Percentiles rank a stretch among this genome's conserved stretches.
Conservation (phyloP, 345 rosid species). For the Aegle marmelos region DNA sequence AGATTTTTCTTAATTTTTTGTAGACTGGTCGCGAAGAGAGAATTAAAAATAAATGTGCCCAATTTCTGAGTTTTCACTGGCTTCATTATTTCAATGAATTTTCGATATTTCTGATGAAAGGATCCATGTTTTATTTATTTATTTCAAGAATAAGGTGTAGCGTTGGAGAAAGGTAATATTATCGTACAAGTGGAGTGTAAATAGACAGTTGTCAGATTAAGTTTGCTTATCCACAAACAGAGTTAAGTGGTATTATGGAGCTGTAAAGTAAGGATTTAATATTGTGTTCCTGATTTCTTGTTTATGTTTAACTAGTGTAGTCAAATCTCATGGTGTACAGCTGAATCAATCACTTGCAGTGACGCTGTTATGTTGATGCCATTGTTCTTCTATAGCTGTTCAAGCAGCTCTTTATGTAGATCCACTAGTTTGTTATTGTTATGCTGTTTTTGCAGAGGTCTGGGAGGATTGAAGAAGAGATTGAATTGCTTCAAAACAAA, state of each 20-base stretch:
- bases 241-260: neutral
- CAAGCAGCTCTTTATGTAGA: neutral
- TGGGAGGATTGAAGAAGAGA: conserved; percentile 79
- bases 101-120: neutral
- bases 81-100: neutral
- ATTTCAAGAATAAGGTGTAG: neutral
- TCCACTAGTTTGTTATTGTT: neutral
- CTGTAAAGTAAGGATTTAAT: neutral
- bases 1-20: neutral
- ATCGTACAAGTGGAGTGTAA: neutral
- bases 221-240: neutral
- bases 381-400: neutral
- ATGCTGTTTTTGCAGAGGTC: conserved; percentile 48
- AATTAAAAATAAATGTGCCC: neutral
- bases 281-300: neutral
- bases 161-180: neutral
- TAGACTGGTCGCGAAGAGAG: neutral
- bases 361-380: neutral
- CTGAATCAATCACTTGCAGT: neutral
- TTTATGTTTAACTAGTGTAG: neutral
- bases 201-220: neutral
- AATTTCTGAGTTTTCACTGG: neutral
- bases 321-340: neutral
- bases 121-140: neutral
- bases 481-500: conserved; percentile 65